Base-by-base conservation (phyloP, 345 rosid species). In the Limnanthes douglasii region DNA sequence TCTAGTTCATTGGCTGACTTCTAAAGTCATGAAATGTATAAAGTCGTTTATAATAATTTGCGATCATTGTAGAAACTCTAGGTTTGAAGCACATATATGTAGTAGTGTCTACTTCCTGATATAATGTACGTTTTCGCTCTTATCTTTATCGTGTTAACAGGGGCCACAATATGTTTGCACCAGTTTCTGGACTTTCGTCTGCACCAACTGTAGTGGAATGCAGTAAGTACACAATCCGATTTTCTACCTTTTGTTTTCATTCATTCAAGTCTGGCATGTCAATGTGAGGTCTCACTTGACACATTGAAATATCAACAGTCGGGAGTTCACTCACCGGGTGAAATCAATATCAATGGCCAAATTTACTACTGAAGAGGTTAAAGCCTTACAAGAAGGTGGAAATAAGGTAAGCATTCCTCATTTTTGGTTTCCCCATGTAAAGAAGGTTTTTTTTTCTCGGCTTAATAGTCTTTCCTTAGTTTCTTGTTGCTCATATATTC, bases 111-210 rank as follows among this genome's bases (percentile, higher is more conserved):
- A n/a, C n/a, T n/a, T n/a, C n/a, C n/a, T n/a, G n/a, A n/a, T n/a
- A n/a, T n/a, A n/a, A n/a, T n/a, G n/a, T n/a, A n/a, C n/a, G n/a
- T n/a, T n/a, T n/a, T n/a, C n/a, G n/a, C n/a, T n/a, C 15, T 31
- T 4, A 4, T 37, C 37, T 8, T 11, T 14, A 2, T 21, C 11
- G 35, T 1, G 21, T 48, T 14, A 47, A 46, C 80, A 88, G 98
- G 96, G 98, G 43, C 94, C 96, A 21, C 98, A 90, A 42, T 90
- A 90, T 71, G 98, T 85, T 47, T 90, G 96, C 73, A 78, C 66
- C 51, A 75, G 70, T 68, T 84, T 90, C 88, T 80, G 85, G 85
- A 80, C 93, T 31, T 85, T 90, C 31, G 73, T 90, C 42, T 90
- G 98, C 75, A 90, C 93, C 12, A 78, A 66, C 26, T 90, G 98